phyloP scores from a whole-genome alignment of 2,329 filamentous ascomycete genomes.

The Clarireedia sp. region DNA sequence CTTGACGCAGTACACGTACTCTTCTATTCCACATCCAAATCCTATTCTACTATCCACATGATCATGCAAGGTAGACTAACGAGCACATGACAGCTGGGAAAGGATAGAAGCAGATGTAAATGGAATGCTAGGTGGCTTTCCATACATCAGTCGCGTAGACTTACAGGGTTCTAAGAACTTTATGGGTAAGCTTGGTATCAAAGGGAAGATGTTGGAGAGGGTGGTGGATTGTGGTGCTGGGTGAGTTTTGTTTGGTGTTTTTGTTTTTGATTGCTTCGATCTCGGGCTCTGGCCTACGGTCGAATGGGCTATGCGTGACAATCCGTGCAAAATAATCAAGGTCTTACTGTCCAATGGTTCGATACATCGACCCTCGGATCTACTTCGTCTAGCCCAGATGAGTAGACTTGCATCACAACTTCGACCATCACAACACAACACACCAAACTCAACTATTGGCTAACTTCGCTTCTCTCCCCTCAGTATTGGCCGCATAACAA shows the following conservation, averaged over 20 bases:
- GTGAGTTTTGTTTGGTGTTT: slow-evolving; percentile 20
- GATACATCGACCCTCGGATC: too few relatives aligned
- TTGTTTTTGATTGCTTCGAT: not conserved
- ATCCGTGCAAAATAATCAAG: too few relatives aligned
- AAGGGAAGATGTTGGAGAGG: slow-evolving; percentile 27
- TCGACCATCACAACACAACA: too few relatives aligned
- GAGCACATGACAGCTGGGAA: slow-evolving; percentile 33
- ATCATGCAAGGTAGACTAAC: too few relatives aligned
- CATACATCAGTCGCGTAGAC: slow-evolving; percentile 61
- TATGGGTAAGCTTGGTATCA: slow-evolving; percentile 53
- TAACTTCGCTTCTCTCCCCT: not conserved
- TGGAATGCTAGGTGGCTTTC: slow-evolving; percentile 75
- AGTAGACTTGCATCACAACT: too few relatives aligned
- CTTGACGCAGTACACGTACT: not conserved
- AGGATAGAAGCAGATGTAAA: slow-evolving; percentile 46
- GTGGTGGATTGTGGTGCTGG: slow-evolving; percentile 34
- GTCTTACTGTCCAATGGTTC: too few relatives aligned
- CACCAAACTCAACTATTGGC: not conserved
- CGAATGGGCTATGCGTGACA: too few relatives aligned
- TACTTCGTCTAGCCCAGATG: too few relatives aligned
- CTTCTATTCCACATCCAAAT: not conserved
- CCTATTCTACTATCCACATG: too few relatives aligned
- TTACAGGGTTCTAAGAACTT: slow-evolving; percentile 64
- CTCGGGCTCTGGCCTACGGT: not conserved
- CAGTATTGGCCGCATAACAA: slow-evolving; percentile 76